Evolutionary conservation across 1,284 basidiomycete species (phyloP).

Genomic region (Phellopilus nigrolimitatus): DNA sequence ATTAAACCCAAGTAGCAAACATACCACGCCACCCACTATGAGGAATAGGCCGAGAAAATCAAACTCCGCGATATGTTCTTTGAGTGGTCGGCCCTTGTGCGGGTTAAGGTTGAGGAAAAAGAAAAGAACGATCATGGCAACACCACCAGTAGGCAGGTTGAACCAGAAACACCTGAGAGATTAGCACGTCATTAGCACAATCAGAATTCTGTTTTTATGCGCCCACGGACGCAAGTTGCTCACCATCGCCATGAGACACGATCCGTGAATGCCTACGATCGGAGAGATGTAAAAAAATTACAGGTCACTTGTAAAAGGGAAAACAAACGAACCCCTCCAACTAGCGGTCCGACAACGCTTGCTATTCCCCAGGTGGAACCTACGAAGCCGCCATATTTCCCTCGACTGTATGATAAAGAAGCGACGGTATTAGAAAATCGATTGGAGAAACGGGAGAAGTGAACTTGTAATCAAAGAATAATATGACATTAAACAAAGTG

Average conservation of each 20-base stretch:
- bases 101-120: conserved; percentile 84
- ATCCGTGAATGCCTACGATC: conserved; percentile 54
- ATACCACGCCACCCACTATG: conserved; percentile 68
- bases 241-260: conserved; percentile 74
- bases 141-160: conserved; percentile 74
- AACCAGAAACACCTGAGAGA: conserved; percentile 64
- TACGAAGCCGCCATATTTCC: conserved; percentile 67
- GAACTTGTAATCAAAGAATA: too few relatives aligned
- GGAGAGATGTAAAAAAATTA: neutral
- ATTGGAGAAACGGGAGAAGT: neutral
- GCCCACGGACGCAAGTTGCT: conserved; percentile 18
- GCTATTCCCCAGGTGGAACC: conserved; percentile 81
- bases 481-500: too few relatives aligned
- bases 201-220: too few relatives aligned
- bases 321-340: conserved; percentile 55
- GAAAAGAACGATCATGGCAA: conserved; percentile 68
- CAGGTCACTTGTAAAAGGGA: neutral
- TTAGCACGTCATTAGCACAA: conserved; percentile 7
- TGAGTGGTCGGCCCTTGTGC: conserved; percentile 50
- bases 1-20: conserved; percentile 81
- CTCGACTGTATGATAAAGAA: conserved; percentile 48
- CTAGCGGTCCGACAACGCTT: conserved; percentile 71
- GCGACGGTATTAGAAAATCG: neutral
- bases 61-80: conserved; percentile 60
- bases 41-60: conserved; percentile 74